phyloP scores from a whole-genome alignment of 202 grass and related monocot genomes.

The Panicum virgatum region DNA sequence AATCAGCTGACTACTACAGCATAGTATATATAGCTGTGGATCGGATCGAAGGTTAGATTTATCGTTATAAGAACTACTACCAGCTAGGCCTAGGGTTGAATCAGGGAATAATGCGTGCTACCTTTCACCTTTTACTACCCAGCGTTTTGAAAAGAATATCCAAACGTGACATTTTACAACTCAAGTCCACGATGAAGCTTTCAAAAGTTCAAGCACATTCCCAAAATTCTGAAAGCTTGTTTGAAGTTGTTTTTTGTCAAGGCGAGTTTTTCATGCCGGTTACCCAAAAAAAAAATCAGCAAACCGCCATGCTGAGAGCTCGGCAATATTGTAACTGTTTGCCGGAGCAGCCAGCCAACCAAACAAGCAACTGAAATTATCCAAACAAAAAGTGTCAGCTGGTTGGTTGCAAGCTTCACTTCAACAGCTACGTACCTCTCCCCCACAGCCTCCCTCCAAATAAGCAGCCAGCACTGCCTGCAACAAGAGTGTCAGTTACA shows the following conservation, averaged over 20 bases:
- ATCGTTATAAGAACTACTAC: neutral
- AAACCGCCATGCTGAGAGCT: neutral
- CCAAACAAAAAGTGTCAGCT: constrained; percentile 1
- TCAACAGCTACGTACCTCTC: constrained; percentile 19
- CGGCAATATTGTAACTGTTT: neutral
- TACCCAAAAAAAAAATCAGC: neutral
- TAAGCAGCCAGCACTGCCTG: neutral
- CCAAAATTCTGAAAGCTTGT: neutral
- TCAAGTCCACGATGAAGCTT: no score
- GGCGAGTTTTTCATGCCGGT: neutral
- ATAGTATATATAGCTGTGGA: neutral
- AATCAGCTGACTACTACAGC: neutral
- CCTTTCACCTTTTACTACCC: neutral
- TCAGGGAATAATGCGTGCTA: neutral
- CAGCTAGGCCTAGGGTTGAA: neutral
- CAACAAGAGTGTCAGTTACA: constrained; percentile 18
- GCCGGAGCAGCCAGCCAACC: neutral
- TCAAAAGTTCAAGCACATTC: no score
- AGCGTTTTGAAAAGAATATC: no score
- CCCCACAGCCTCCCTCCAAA: no score
- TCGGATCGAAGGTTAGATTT: neutral
- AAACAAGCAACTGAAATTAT: constrained; percentile 19
- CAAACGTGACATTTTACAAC: no score
- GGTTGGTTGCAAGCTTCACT: constrained; percentile 38
- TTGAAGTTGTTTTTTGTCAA: neutral